Evolutionary conservation across 768 basidiomycete species (phyloP), one percentile per base, ranked within the genome.

Genomic region (Dioszegia aurantiaca): DNA sequence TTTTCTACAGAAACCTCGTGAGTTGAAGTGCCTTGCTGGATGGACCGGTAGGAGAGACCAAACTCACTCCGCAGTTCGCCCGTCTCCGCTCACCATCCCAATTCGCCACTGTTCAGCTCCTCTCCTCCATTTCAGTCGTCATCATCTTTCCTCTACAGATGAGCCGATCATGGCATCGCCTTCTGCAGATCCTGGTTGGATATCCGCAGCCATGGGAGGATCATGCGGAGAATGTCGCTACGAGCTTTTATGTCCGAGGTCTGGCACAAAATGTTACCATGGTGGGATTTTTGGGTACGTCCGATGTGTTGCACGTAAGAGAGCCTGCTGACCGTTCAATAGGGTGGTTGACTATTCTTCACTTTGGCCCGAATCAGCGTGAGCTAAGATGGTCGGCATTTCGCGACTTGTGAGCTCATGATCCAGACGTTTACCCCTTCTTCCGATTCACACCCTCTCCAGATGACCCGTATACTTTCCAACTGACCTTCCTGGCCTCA

Each of bases 381-480:
- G 41, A 55, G 65, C 53, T 28, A 8, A n/a, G 14, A 21, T 33
- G 12, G n/a, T 26, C 2, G 10, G 31, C 27, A 31, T 12, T 27
- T 8, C 19, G 46, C 23, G 46, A 8, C 44, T 4, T 23, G 11
- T 17, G 28, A 40, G 53, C 58, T 64, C 43, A 59, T 19, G 3
- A 1, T 1, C 2, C 61, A 64, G 67, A 73, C 27, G 72, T 80
- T 54, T 80, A 79, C 62, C 79, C 79, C 3, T 80, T 79, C 76
- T 80, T 80, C 69, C 55, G 69, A 11, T 78, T 80, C 59, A 65
- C 65, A 14, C 67, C 67, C 1, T 68, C 70, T 3, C 65, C 67
- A 3, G 73, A 75, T 39, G 79, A 79, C 55, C 79, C 79, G 1
- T 80, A 80, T 65, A 80, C 77, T 2, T 80, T 78, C 58, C 67